phyloP scores from a whole-genome alignment of 257 asterid species.

The Henckelia pumila region DNA sequence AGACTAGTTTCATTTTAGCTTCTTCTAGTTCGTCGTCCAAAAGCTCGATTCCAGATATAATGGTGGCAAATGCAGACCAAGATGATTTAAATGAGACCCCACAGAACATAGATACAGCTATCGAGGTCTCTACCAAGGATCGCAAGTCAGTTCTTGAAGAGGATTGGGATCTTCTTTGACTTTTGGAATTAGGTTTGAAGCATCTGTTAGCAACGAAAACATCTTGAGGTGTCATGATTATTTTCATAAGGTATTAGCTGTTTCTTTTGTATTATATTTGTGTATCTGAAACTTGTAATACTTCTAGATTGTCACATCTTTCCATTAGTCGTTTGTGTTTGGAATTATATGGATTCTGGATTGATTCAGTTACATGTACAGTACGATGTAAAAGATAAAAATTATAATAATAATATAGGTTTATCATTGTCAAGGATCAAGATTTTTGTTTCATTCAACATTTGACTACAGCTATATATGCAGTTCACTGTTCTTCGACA shows the following conservation, averaged over 20 bases:
- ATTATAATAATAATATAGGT: background rate
- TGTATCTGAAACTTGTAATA: background rate
- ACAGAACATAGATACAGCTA: slow-evolving; percentile 12
- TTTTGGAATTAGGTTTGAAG: slow-evolving; percentile 9
- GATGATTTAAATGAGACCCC: slow-evolving; percentile 22
- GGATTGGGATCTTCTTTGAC: slow-evolving; percentile 62
- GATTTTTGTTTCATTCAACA: background rate
- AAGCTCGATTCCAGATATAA: slow-evolving; percentile 39
- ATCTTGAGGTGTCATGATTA: background rate
- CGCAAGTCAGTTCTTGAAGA: slow-evolving; percentile 41
- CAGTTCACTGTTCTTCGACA: background rate
- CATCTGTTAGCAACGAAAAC: background rate
- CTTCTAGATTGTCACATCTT: background rate
- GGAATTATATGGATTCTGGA: background rate
- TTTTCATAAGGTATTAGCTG: background rate
- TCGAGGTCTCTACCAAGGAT: slow-evolving; percentile 24
- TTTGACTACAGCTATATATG: background rate
- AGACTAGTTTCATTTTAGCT: slow-evolving; percentile 57
- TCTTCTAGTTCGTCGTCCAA: slow-evolving; percentile 52
- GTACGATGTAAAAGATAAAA: background rate
- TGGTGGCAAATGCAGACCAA: slow-evolving; percentile 13
- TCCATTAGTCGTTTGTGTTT: background rate
- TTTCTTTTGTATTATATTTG: background rate
- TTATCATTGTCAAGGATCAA: background rate
- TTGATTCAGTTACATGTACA: background rate